Evolutionary conservation across 2,329 filamentous ascomycete genomes (phyloP).

Genomic region (Fusarium proliferatum): DNA sequence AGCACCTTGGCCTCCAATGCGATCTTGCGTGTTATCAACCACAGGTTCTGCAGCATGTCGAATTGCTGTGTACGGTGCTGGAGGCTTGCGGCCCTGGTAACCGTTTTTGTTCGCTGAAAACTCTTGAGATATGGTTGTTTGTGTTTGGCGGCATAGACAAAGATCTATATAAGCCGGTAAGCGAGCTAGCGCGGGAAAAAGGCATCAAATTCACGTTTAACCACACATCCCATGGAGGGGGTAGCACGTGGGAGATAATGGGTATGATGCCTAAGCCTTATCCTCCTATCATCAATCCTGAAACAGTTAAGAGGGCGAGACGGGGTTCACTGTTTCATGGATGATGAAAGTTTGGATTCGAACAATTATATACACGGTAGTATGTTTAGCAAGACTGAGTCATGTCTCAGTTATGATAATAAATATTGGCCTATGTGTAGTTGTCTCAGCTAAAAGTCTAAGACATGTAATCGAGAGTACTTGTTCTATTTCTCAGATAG

Average conservation of each 20-base stretch:
- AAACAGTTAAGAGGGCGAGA: no score
- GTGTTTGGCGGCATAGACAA: no score
- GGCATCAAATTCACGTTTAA: background rate
- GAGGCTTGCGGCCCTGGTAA: background rate
- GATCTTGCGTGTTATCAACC: background rate
- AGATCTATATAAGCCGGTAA: background rate
- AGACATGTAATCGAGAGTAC: no score
- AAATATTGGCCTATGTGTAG: no score
- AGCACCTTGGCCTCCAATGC: background rate
- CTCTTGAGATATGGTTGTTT: background rate
- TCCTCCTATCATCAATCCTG: no score
- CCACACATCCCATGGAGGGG: accelerated
- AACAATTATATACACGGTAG: no score
- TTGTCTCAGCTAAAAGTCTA: no score
- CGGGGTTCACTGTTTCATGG: no score
- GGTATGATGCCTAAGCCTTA: background rate
- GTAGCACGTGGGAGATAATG: background rate
- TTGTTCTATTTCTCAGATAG: no score
- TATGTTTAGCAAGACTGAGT: no score
- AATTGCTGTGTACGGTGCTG: background rate
- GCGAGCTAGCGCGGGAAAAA: accelerated
- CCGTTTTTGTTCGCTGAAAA: background rate
- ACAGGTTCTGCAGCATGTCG: accelerated
- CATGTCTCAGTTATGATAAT: no score
- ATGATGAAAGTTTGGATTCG: no score